Conservation (phyloP, 495 filamentous ascomycete species). For the Aspergillus saccharolyticus region DNA sequence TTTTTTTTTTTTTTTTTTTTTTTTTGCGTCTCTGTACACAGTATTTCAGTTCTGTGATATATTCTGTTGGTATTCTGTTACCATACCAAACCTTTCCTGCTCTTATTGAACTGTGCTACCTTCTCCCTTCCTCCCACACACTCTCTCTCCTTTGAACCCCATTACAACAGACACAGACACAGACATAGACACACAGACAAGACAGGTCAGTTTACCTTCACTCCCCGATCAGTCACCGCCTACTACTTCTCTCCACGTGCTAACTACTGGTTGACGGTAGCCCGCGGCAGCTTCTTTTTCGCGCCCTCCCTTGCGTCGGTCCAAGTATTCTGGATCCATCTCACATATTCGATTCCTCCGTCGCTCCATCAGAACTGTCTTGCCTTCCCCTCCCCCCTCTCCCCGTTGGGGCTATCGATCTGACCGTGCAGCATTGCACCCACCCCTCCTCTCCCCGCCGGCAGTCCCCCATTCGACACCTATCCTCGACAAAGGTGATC, state of each 20-base stretch:
- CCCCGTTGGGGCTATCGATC: constrained; percentile 15
- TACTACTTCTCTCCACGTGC: constrained; percentile 25
- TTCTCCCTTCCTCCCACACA: background rate
- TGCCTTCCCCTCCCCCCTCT: background rate
- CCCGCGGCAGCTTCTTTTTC: constrained; percentile 20
- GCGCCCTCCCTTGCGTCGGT: constrained; percentile 22
- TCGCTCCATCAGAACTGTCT: constrained; percentile 7
- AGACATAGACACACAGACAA: background rate
- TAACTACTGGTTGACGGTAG: constrained; percentile 20
- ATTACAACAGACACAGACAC: too few species aligned
- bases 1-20: too few species aligned
- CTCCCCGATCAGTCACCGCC: constrained; percentile 6
- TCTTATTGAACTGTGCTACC: too few species aligned
- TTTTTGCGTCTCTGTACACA: too few species aligned
- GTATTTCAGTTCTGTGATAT: too few species aligned
- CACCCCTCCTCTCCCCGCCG: constrained; percentile 3
- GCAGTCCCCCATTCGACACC: constrained; percentile 4
- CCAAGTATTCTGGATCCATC: constrained; percentile 17
- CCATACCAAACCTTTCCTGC: background rate
- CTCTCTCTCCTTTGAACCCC: background rate
- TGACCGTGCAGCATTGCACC: constrained; percentile 22
- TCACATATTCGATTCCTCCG: constrained; percentile 20
- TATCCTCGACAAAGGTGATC: constrained; percentile 7
- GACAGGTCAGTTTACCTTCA: background rate
- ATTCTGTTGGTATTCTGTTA: background rate